Conservation (phyloP, 2,329 filamentous ascomycete species). For the Fusarium coffeatum region DNA sequence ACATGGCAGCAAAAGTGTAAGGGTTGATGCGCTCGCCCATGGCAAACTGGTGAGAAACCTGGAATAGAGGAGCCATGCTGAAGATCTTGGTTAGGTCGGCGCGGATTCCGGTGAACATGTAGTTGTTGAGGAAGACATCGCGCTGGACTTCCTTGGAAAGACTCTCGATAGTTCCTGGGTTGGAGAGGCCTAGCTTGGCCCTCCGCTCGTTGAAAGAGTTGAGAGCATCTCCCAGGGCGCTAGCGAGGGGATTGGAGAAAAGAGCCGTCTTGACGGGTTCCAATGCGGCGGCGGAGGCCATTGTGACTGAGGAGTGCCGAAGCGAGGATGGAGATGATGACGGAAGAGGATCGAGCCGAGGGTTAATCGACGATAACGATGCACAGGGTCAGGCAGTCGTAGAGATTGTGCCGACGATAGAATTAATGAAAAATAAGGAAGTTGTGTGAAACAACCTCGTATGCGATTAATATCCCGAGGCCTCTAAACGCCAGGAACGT, state of each 20-base stretch:
- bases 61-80: slow-evolving; percentile 92
- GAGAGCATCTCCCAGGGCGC: slow-evolving; percentile 80
- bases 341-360: slow-evolving; percentile 40
- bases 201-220: slow-evolving; percentile 85
- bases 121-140: slow-evolving; percentile 95
- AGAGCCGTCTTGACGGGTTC: slow-evolving; percentile 71
- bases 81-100: slow-evolving; percentile 98
- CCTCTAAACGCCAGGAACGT: slow-evolving; percentile 49
- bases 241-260: slow-evolving; percentile 77
- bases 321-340: slow-evolving; percentile 40
- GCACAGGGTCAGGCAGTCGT: slow-evolving; percentile 25
- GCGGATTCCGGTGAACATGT: slow-evolving; percentile 95
- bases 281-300: slow-evolving; percentile 63
- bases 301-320: slow-evolving; percentile 53
- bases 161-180: slow-evolving; percentile 92
- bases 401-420: background rate
- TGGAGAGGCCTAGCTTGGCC: slow-evolving; percentile 86
- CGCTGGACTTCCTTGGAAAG: slow-evolving; percentile 93
- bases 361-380: slow-evolving; percentile 36
- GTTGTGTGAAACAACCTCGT: slow-evolving; percentile 37
- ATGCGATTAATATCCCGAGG: slow-evolving; percentile 42
- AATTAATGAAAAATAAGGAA: slow-evolving; percentile 33
- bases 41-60: slow-evolving; percentile 96
- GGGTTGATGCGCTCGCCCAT: slow-evolving; percentile 94
- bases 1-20: slow-evolving; percentile 94